Evolutionary conservation across 2,329 filamentous ascomycete genomes (phyloP).

Genomic region (Cephalotrichum gorgonifer): DNA sequence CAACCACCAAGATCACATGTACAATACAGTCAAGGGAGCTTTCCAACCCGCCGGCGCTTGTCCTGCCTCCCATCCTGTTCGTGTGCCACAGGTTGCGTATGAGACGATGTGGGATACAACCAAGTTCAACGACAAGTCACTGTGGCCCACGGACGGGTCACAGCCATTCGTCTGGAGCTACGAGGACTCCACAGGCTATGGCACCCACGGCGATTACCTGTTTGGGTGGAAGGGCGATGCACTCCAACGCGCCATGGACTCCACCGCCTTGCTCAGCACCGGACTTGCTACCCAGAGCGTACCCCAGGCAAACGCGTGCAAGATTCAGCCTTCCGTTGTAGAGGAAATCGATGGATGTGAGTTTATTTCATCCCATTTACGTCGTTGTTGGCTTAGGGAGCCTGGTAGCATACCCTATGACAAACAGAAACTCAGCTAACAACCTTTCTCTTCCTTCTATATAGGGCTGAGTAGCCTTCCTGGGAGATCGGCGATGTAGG

Average conservation of each 20-base stretch:
- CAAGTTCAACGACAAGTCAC: constrained; percentile 18
- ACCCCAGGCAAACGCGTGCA: constrained; percentile 22
- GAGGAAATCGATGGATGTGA: constrained; percentile 23
- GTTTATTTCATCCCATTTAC: constrained; percentile 3
- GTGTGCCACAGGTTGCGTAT: constrained; percentile 16
- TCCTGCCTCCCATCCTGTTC: constrained; percentile 27
- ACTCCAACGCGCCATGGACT: constrained; percentile 16
- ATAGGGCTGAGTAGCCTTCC: neutral
- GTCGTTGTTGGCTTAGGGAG: neutral
- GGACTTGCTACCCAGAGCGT: constrained; percentile 19
- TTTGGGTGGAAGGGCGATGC: constrained; percentile 31
- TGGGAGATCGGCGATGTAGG: too few species aligned
- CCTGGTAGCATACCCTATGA: neutral
- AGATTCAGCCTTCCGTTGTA: constrained; percentile 15
- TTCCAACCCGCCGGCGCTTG: constrained; percentile 17
- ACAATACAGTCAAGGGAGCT: constrained; percentile 3
- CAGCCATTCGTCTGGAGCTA: constrained; percentile 10
- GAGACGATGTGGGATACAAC: constrained; percentile 43
- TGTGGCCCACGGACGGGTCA: constrained; percentile 7
- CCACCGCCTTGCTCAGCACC: constrained; percentile 9
- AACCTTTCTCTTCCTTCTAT: neutral
- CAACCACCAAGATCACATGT: constrained; percentile 46
- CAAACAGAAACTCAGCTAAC: neutral
- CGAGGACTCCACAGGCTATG: constrained; percentile 19
- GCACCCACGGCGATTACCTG: constrained; percentile 27